phyloP scores from a whole-genome alignment of 2,329 filamentous ascomycete species.

The Epicoccum sorghinum region DNA sequence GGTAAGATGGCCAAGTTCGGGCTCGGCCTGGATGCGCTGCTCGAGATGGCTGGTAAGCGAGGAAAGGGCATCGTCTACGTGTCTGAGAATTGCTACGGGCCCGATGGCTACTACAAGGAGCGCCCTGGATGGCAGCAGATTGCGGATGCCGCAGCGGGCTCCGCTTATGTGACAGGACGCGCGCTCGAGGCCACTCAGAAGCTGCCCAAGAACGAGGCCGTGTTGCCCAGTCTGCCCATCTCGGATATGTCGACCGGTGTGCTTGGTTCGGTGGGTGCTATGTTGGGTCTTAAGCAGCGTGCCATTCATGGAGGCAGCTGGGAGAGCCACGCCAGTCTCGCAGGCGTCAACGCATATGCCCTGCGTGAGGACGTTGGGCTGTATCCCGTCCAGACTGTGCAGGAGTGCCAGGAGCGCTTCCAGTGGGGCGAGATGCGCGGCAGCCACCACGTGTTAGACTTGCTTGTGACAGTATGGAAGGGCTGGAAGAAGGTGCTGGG shows the following conservation, averaged over 20 bases:
- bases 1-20: constrained; percentile 53
- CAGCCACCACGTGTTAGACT: constrained; percentile 37
- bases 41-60: constrained; percentile 49
- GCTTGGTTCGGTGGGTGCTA: constrained; percentile 30
- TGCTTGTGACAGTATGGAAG: constrained; percentile 33
- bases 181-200: constrained; percentile 36
- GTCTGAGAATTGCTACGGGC: constrained; percentile 59
- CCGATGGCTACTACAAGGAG: constrained; percentile 53
- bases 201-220: constrained; percentile 28
- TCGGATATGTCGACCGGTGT: constrained; percentile 39
- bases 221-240: constrained; percentile 37
- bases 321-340: constrained; percentile 28
- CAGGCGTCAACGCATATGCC: constrained; percentile 39
- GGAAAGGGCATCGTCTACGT: constrained; percentile 56
- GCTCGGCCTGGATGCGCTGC: constrained; percentile 50
- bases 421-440: constrained; percentile 35
- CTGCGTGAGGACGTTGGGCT: constrained; percentile 44
- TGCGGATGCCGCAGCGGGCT: constrained; percentile 47
- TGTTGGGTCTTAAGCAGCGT: constrained; percentile 33
- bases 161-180: constrained; percentile 47
- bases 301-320: constrained; percentile 28
- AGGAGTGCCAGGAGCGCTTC: constrained; percentile 33
- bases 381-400: constrained; percentile 34
- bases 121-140: constrained; percentile 61
- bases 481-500: constrained; percentile 36